These are phyloP conservation scores for Pouteria glomerata DNA, from an alignment of 148 eudicot species.

Conservation along the genomic window DNA sequence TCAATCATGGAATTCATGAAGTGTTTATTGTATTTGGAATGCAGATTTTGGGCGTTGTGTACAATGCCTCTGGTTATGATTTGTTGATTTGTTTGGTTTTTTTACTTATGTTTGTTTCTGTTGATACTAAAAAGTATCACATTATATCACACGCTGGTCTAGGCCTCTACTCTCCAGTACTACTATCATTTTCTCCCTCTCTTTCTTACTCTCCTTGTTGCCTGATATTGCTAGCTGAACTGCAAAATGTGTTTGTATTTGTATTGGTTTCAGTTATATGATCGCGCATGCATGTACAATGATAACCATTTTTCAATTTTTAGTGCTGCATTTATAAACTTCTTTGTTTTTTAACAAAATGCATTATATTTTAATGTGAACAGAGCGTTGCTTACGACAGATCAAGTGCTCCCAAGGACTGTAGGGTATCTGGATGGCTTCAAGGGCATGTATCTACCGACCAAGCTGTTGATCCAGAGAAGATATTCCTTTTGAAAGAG, in stretches of 20 bases:
- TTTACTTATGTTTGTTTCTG: neutral
- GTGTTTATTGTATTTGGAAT: neutral
- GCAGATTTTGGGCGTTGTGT: neutral
- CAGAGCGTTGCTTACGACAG: conserved; percentile 89
- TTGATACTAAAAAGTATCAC: neutral
- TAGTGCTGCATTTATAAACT: neutral
- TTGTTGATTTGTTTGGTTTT: neutral
- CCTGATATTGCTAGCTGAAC: neutral
- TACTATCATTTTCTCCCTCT: neutral
- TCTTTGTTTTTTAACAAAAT: neutral
- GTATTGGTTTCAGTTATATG: neutral
- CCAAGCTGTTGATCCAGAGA: conserved; percentile 19
- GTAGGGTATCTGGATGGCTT: conserved; percentile 74
- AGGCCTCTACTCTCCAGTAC: neutral
- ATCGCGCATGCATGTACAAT: too few species aligned
- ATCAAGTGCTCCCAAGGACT: conserved; percentile 83
- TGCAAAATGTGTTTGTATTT: neutral
- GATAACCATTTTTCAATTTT: too few species aligned
- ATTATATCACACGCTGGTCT: neutral
- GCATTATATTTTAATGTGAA: conserved; percentile 4
- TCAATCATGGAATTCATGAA: neutral
- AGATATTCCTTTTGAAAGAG: conserved; percentile 59
- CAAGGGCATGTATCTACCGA: conserved; percentile 27
- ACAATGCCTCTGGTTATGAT: neutral
- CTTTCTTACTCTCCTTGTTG: neutral